These are phyloP conservation scores for Solanum pennellii DNA, from an alignment of 257 asterid species.

Conservation along the genomic window DNA sequence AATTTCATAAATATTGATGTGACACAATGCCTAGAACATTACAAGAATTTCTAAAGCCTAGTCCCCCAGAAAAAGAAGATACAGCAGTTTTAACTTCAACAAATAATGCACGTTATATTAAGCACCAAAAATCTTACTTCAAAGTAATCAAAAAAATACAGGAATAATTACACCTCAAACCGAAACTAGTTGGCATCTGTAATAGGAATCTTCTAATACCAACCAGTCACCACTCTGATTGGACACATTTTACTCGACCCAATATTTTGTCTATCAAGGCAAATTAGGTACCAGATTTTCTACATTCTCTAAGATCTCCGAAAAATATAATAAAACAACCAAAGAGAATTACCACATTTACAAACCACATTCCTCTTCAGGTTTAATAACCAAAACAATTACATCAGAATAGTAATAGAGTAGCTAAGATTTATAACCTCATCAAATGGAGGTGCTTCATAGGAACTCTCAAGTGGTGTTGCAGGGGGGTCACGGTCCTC, in stretches of 20 bases:
- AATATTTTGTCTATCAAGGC: background rate
- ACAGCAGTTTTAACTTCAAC: background rate
- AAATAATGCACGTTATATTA: background rate
- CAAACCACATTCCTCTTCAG: background rate
- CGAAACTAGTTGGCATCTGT: background rate
- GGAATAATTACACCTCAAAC: background rate
- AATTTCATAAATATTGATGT: conserved; percentile 2
- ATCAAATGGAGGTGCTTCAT: conserved; percentile 90
- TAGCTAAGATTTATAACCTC: conserved; percentile 45
- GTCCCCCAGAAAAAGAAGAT: background rate
- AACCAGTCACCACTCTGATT: background rate
- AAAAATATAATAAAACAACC: background rate
- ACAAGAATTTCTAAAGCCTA: background rate
- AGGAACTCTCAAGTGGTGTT: conserved; percentile 58
- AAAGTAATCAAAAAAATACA: background rate
- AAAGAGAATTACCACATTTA: background rate
- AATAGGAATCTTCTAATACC: background rate
- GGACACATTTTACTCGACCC: background rate
- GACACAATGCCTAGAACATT: background rate
- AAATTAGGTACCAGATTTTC: background rate
- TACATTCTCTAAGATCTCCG: background rate
- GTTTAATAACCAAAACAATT: background rate
- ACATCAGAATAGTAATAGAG: background rate
- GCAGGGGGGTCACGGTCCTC: conserved; percentile 96
- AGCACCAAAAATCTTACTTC: background rate